Evolutionary conservation across 2,329 filamentous ascomycete species (phyloP), one percentile per base, ranked within the genome.

Genomic region (Ophiocordyceps camponoti-leonardi): DNA sequence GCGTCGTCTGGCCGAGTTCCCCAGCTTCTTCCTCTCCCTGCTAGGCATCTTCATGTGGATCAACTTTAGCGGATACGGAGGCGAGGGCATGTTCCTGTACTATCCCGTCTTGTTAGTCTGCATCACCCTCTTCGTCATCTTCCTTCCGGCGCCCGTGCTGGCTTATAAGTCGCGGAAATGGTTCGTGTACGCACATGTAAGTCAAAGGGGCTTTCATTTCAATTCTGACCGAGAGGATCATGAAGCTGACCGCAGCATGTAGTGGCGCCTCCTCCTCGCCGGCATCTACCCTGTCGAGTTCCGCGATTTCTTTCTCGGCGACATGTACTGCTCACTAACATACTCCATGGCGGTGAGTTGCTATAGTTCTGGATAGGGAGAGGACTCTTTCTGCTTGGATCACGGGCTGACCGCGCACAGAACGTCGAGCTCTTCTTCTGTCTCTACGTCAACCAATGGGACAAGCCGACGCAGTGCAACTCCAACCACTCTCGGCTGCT

Each of bases 351-450:
- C 85, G 49, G 85, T 90, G 71, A 67, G 83, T 75, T 1, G 23
- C 4, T 20, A 5, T 40, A 6, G 4, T n/a, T n/a, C n/a, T n/a
- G n/a, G n/a, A n/a, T n/a, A n/a, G 18, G n/a, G 3, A 2, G 4
- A 3, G 4, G 14, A 13, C 13, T 8, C 23, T 8, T 4, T 26
- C 23, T 26, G 26, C 26, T 28, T 28, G 2, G 26, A 28, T 6
- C 10, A 8, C 28, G 16, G n/a, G 42, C 45, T 44, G 14, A 23
- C n/a, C 16, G 16, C 14, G 1, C 16, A 2, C 48, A 86, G 82
- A 95, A 96, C 56, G 74, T 94, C 37, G 85, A 87, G 54, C 68
- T 96, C 0, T 95, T 96, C 66, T 95, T 94, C 61, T 98, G 92
- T 58, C 69, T 96, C 2, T 98, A 96, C 54, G 78, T 81, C n/a